Evolutionary conservation across 2,329 filamentous ascomycete genomes (phyloP).

Genomic region (Diaporthe amygdali): DNA sequence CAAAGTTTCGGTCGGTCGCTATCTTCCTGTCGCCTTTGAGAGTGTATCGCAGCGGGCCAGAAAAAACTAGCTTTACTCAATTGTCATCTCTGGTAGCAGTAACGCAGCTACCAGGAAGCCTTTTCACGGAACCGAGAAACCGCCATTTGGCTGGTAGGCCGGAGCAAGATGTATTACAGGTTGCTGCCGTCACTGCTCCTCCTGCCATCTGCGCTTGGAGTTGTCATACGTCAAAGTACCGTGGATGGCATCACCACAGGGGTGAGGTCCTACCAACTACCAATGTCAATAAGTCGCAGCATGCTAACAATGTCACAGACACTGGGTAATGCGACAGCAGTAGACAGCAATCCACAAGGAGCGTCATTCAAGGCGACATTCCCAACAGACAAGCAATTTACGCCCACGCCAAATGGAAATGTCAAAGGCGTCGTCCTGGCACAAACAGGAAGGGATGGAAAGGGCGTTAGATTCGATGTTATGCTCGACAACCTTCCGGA

Average conservation of each 20-base stretch:
- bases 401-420: conserved; percentile 4
- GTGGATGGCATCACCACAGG: neutral
- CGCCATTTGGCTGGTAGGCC: neutral
- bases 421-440: conserved; percentile 34
- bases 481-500: conserved; percentile 38
- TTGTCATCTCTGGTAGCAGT: neutral
- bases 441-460: conserved; percentile 31
- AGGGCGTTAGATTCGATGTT: conserved; percentile 37
- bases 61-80: neutral
- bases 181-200: neutral
- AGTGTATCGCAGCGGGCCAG: neutral
- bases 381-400: conserved; percentile 14
- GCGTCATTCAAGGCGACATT: conserved; percentile 10
- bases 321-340: conserved; percentile 21
- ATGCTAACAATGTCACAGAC: neutral
- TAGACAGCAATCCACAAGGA: conserved; percentile 16
- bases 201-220: neutral
- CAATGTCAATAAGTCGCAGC: neutral
- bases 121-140: neutral
- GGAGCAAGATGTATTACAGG: neutral
- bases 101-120: neutral
- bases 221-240: neutral
- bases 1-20: neutral
- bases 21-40: neutral
- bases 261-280: neutral